Percentiles rank a stretch among this genome's conserved stretches.
Conservation (phyloP, 768 basidiomycete species). For the Russula compacta region DNA sequence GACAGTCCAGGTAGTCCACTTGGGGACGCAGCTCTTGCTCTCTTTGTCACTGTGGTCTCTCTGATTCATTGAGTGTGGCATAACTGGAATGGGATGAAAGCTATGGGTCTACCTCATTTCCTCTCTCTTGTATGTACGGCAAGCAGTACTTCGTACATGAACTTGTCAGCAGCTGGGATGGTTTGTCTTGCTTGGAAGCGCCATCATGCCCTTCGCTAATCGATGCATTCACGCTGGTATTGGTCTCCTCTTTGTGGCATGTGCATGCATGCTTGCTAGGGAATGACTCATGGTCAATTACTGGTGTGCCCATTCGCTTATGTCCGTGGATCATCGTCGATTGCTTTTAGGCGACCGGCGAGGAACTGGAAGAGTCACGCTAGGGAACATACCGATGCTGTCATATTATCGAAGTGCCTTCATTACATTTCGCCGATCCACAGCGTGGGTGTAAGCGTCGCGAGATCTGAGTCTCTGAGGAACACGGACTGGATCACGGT, state of each 20-base stretch:
- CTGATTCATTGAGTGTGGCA: too few species aligned
- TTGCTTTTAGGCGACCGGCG: slow-evolving; percentile 12
- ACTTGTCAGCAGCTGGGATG: slow-evolving; percentile 54
- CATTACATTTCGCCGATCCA: too few species aligned
- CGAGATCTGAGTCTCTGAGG: too few species aligned
- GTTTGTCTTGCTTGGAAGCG: slow-evolving; percentile 28
- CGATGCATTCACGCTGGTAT: slow-evolving; percentile 37
- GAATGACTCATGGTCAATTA: slow-evolving; percentile 96
- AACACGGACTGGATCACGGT: too few species aligned
- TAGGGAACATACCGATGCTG: too few species aligned
- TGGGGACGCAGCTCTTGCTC: too few species aligned
- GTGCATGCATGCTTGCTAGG: slow-evolving; percentile 59
- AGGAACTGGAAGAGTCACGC: slow-evolving; percentile 21
- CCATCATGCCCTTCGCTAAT: neutral
- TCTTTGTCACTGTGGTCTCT: too few species aligned
- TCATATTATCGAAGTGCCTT: too few species aligned
- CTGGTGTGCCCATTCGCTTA: slow-evolving; percentile 39
- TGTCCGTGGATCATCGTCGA: neutral
- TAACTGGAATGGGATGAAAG: too few species aligned
- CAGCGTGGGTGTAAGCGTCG: too few species aligned
- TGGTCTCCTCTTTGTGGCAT: slow-evolving; percentile 51
- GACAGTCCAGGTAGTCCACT: too few species aligned
- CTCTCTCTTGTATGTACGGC: slow-evolving; percentile 49
- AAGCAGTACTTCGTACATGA: slow-evolving; percentile 52
- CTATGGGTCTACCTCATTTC: too few species aligned